Evolutionary conservation across 2,329 filamentous ascomycete species (phyloP).

Genomic region (Cryphonectria japonica): DNA sequence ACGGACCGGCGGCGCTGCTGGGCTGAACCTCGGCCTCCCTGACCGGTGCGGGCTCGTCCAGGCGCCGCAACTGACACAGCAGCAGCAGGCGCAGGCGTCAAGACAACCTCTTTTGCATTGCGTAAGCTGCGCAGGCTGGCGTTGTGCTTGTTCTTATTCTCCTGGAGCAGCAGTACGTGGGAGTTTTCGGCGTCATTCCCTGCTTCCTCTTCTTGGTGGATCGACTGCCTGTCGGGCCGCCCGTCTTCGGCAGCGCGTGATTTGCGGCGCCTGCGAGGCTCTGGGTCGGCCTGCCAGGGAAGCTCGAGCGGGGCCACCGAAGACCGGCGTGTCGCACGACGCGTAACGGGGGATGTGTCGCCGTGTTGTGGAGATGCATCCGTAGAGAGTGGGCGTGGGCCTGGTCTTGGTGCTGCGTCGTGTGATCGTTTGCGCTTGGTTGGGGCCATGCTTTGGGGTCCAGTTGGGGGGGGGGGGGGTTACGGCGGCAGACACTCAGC

Average conservation of each 20-base stretch:
- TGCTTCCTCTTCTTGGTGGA: neutral
- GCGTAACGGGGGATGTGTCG: conserved; percentile 33
- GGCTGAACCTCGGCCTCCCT: conserved; percentile 12
- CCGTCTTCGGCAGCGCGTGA: conserved; percentile 29
- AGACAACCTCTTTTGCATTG: neutral
- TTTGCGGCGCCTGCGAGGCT: conserved; percentile 34
- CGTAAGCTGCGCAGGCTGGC: neutral
- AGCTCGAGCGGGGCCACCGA: conserved; percentile 39
- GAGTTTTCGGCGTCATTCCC: neutral
- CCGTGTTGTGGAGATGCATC: conserved; percentile 31
- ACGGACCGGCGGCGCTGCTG: conserved; percentile 27
- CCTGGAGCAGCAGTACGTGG: neutral
- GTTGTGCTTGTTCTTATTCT: neutral
- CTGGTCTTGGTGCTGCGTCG: conserved; percentile 26
- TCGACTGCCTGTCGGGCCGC: neutral
- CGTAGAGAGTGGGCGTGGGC: neutral
- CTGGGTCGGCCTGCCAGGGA: conserved; percentile 38
- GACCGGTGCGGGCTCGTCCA: neutral
- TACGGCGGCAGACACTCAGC: neutral
- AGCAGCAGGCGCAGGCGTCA: conserved; percentile 1
- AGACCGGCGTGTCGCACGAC: conserved; percentile 41
- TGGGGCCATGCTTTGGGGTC: conserved; percentile 33
- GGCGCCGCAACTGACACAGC: conserved; percentile 15
- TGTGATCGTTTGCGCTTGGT: conserved; percentile 39
- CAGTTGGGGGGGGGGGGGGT: no score